Base-by-base conservation (phyloP, 371 early-diverging fungal genomes). In the Chytridium lagenaria region DNA sequence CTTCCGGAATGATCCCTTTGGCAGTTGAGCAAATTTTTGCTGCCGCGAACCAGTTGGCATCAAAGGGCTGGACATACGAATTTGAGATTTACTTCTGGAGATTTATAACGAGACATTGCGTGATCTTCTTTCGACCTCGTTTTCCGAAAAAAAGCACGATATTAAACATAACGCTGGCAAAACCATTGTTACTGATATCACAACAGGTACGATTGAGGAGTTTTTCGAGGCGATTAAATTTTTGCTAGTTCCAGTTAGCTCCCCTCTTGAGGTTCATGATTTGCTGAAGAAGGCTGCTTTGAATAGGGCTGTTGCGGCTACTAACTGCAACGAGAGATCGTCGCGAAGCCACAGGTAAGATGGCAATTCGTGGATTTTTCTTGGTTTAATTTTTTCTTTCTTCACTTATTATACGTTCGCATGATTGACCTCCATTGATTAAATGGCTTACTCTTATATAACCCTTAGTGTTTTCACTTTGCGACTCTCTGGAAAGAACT, bases 91-190 rank as follows among this genome's bases (percentile, higher is more conserved):
- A 92, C 73, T 96, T 82, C 72, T 97, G 38, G 99, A 99, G 80
- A 95, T 99, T 59, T 99, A 99, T 84, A 99, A 99, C 81, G 99
- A 99, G 80, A 87, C 90, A 0, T 86, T 99, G 34, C 89, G 91
- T 68, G 98, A 99, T 78, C 80, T 99, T 71, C 78, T 81, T 55
- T 10, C 16, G 26, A 23, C 10, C 55, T 5, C 7, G 10, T n/a
- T n/a, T n/a, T n/a, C n/a, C n/a, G 55, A 81, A 30, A 85, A 86
- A 34, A 94, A 93, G 78, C 90, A 91, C 66, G 95, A 97, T 36
- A 94, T 96, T 66, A 86, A 89, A 72, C 95, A 84, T 66, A 61
- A 93, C 75, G 88, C 86, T 49, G 92, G 92, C 12, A 92, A 88
- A 61, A 95, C 95, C 0, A 87, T 80, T 1, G 92, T 97, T 1